A percentile compares a stretch with the other conserved stretches of the same genome.
Conservation (phyloP, 805 yeast genomes). For the Suhomyces sp. region DNA sequence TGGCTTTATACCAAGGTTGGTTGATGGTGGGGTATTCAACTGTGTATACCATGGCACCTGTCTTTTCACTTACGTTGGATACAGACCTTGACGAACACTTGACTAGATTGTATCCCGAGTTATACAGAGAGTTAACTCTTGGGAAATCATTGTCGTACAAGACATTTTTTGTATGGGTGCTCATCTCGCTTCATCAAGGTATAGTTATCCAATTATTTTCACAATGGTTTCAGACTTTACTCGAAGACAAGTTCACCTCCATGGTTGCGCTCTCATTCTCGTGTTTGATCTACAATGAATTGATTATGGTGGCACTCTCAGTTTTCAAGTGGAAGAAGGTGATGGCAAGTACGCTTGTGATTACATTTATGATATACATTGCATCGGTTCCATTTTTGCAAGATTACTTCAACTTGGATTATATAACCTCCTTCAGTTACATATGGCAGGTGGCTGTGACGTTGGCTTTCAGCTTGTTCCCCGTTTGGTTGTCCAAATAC, state of each 20-base stretch:
- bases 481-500: constrained; percentile 84
- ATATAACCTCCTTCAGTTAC: constrained; percentile 57
- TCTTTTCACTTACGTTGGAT: constrained; percentile 87
- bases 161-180: constrained; percentile 90
- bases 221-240: constrained; percentile 70
- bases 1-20: constrained; percentile 94
- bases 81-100: constrained; percentile 87
- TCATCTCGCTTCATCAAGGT: constrained; percentile 90
- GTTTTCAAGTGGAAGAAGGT: constrained; percentile 86
- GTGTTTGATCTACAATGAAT: constrained; percentile 76
- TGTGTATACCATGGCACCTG: constrained; percentile 97
- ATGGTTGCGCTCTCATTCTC: constrained; percentile 90
- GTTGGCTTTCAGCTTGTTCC: constrained; percentile 69
- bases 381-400: constrained; percentile 78
- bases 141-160: constrained; percentile 84
- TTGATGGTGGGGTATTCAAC: constrained; percentile 99
- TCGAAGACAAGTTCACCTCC: constrained; percentile 50
- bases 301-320: constrained; percentile 90
- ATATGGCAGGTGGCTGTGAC: constrained; percentile 69
- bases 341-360: constrained; percentile 71
- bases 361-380: constrained; percentile 65
- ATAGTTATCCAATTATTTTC: constrained; percentile 77
- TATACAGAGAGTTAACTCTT: constrained; percentile 85
- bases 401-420: constrained; percentile 81
- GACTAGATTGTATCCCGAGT: constrained; percentile 89